Evolutionary conservation across 1,284 basidiomycete species (phyloP), one percentile per base, ranked within the genome.

Genomic region (Abortiporus biennis): DNA sequence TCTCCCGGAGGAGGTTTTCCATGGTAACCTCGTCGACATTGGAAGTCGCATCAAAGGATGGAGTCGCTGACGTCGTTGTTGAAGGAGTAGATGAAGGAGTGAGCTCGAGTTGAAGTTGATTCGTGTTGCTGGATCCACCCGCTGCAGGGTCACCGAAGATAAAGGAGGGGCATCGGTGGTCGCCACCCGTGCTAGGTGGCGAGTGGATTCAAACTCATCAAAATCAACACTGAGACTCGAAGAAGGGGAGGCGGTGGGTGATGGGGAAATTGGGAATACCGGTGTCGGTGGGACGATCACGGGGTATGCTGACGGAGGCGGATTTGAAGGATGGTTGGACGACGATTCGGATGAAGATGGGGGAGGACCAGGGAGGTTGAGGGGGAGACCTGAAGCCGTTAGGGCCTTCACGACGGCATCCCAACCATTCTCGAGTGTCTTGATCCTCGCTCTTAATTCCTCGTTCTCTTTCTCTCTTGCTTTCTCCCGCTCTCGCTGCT

Each of bases 141-240:
- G 86, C 86, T 89, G 86, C 86, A 80, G 83, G 86, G 86, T 70
- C 78, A 77, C 72, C 72, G 71, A 65, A 58, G 71, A 59, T 59
- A 66, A 62, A 67, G 65, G 59, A 64, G 71, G 64, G 59, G 62
- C 66, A 62, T 67, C 72, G 70, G 73, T 75, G 78, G 71, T 80
- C 86, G 76, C 86, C 87, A 90, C 82, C 86, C 86, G 85, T 90
- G 86, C 86, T 83, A 85, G 81, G 80, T 90, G 87, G 86, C 86
- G 78, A 90, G 86, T 84, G 78, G 83, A 67, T 61, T 80, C 72
- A 61, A 63, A 62, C 54, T 63, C 61, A 43, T 59, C 63, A 56
- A 61, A 52, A 51, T 60, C 50, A 43, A 49, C 46, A 34, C 47
- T 44, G 19, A 57, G 54, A 47, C 53, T 59, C 57, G 58, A 50